Evolutionary conservation across 495 filamentous ascomycete genomes (phyloP).

Genomic region (Penicillium odoratum): DNA sequence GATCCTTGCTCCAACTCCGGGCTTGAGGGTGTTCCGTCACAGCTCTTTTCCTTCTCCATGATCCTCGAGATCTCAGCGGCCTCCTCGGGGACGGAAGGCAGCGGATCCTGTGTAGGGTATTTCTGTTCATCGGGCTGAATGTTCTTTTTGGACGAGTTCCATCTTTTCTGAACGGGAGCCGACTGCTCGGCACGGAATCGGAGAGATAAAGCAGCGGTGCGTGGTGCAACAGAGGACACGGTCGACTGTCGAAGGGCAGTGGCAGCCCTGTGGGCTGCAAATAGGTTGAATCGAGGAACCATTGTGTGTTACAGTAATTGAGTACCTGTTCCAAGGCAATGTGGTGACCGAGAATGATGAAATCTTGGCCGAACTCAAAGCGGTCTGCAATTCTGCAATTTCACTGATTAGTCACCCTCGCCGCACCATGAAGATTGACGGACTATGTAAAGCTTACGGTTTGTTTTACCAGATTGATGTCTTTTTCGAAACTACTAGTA

Average conservation of each 20-base stretch:
- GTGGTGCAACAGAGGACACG: conserved; percentile 24
- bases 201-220: conserved; percentile 26
- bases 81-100: conserved; percentile 65
- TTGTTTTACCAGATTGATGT: not conserved
- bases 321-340: conserved; percentile 10
- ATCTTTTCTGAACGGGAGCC: conserved; percentile 28
- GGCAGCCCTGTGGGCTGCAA: conserved; percentile 37
- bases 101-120: conserved; percentile 54
- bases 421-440: not conserved
- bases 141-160: conserved; percentile 47
- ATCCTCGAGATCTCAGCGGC: conserved; percentile 57
- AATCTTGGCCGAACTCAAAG: conserved; percentile 11
- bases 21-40: conserved; percentile 45
- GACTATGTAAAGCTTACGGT: not conserved
- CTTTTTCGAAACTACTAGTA: too few relatives aligned
- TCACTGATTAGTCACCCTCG: conserved; percentile 12
- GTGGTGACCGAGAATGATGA: conserved; percentile 12
- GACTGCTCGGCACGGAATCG: conserved; percentile 27
- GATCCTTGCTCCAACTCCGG: conserved; percentile 68
- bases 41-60: conserved; percentile 45
- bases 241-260: conserved; percentile 35
- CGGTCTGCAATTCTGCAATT: conserved; percentile 23
- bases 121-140: conserved; percentile 36
- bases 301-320: conserved; percentile 26
- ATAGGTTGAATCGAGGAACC: conserved; percentile 41